Percentiles rank a stretch among this genome's conserved stretches.
These are phyloP conservation scores for Rhizomucor pusillus DNA, from an alignment of 371 early-diverging fungal genomes.

Conservation along the genomic window DNA sequence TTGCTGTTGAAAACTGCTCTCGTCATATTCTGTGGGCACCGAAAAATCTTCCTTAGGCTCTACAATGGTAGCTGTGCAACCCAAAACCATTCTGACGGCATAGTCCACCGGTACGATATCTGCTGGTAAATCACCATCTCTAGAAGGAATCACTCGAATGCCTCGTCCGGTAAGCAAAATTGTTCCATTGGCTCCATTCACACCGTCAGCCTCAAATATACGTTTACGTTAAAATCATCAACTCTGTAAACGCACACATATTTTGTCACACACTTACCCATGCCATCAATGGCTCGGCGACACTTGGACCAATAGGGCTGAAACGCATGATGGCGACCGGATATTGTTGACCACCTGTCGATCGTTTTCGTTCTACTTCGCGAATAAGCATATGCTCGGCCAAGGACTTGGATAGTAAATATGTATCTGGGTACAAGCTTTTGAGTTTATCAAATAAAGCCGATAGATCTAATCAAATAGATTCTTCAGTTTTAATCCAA, in stretches of 20 bases:
- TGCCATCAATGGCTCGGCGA: constrained; percentile 56
- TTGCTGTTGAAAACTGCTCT: neutral
- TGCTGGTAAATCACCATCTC: constrained; percentile 30
- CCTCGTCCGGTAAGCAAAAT: constrained; percentile 42
- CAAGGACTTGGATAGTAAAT: constrained; percentile 55
- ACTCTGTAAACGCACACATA: neutral
- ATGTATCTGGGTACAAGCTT: constrained; percentile 46
- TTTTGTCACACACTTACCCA: constrained; percentile 44
- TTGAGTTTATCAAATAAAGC: constrained; percentile 10
- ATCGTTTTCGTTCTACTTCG: constrained; percentile 35
- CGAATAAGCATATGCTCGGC: constrained; percentile 54
- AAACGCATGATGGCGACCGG: constrained; percentile 56
- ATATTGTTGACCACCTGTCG: constrained; percentile 18
- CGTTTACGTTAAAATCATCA: neutral
- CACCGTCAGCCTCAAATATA: constrained; percentile 49
- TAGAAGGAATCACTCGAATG: constrained; percentile 31
- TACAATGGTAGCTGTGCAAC: constrained; percentile 29
- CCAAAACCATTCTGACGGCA: constrained; percentile 40
- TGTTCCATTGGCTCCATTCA: constrained; percentile 51
- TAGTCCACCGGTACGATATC: constrained; percentile 61
- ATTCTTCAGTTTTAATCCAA: constrained; percentile 9
- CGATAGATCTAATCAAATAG: constrained; percentile 10
- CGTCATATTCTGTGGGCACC: constrained; percentile 1
- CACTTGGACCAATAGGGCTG: constrained; percentile 53
- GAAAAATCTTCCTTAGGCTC: constrained; percentile 13